These are phyloP conservation scores for Primulina tabacum DNA, from an alignment of 257 asterid genomes.

Conservation along the genomic window DNA sequence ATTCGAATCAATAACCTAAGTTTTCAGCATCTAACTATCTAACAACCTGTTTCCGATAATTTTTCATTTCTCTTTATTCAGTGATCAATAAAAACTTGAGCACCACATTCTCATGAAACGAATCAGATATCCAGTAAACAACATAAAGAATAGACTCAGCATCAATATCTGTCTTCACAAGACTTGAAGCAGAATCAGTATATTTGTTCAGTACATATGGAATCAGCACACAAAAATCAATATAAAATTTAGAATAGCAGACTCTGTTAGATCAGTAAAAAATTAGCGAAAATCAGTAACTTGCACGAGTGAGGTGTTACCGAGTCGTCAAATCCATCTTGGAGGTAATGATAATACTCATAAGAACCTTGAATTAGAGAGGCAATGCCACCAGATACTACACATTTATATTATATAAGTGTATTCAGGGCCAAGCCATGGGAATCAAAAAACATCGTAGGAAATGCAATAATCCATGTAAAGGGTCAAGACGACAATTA, in stretches of 20 bases:
- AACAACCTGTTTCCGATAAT: background rate
- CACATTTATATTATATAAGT: slow-evolving; percentile 27
- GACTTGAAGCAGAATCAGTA: slow-evolving; percentile 10
- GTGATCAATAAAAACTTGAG: slow-evolving; percentile 1
- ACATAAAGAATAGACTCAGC: background rate
- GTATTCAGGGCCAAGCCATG: slow-evolving; percentile 20
- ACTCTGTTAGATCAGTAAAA: slow-evolving; percentile 3
- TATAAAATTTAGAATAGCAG: background rate
- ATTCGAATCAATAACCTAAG: background rate
- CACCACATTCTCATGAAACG: background rate
- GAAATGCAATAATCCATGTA: slow-evolving; percentile 13
- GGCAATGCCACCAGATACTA: slow-evolving; percentile 75
- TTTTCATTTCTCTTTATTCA: background rate
- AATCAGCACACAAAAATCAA: background rate
- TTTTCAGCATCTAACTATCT: background rate
- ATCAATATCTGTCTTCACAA: background rate
- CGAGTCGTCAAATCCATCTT: slow-evolving; percentile 94
- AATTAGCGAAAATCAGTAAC: slow-evolving; percentile 5
- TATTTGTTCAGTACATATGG: background rate
- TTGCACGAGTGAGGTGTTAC: slow-evolving; percentile 42
- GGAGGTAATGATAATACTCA: slow-evolving; percentile 90
- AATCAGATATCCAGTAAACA: slow-evolving; percentile 2
- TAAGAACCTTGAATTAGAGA: slow-evolving; percentile 94
- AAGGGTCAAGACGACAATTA: slow-evolving; percentile 32
- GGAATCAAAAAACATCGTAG: slow-evolving; percentile 4